phyloP scores from a whole-genome alignment of 176 grass and related monocot species.

The Rhynchospora breviuscula region DNA sequence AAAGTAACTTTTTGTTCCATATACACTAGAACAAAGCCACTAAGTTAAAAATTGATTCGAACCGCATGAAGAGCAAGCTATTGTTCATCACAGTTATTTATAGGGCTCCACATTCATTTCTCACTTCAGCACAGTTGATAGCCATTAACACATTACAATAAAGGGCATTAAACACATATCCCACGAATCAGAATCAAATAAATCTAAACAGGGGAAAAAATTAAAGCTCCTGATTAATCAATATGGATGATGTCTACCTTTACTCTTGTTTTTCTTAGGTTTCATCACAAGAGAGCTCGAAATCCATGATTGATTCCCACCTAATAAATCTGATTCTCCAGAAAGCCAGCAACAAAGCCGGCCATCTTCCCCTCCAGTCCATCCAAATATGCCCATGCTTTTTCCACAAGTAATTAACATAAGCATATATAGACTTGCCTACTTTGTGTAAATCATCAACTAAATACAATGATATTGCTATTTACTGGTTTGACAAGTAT shows the following conservation, averaged over 20 bases:
- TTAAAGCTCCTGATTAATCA: conserved; percentile 14
- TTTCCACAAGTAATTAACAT: conserved; percentile 26
- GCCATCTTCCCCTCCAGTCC: conserved; percentile 92
- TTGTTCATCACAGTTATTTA: neutral
- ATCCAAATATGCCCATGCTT: conserved; percentile 66
- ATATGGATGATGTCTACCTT: conserved; percentile 58
- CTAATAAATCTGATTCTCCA: conserved; percentile 19
- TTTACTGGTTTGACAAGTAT: neutral
- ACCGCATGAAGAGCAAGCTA: neutral
- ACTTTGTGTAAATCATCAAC: neutral
- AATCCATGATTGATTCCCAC: conserved; percentile 58
- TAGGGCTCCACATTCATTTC: neutral
- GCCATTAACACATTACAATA: neutral
- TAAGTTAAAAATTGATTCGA: neutral
- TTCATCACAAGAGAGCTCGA: conserved; percentile 44
- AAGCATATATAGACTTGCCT: neutral
- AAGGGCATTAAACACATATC: neutral
- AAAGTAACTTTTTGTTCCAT: no score
- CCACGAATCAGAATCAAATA: neutral
- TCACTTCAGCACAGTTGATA: neutral
- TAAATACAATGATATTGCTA: neutral
- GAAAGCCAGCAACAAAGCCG: conserved; percentile 83
- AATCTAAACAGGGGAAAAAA: neutral
- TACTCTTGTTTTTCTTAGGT: conserved; percentile 36
- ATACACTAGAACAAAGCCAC: neutral